phyloP scores from a whole-genome alignment of 2,329 filamentous ascomycete species.

The Colletotrichum orbiculare region DNA sequence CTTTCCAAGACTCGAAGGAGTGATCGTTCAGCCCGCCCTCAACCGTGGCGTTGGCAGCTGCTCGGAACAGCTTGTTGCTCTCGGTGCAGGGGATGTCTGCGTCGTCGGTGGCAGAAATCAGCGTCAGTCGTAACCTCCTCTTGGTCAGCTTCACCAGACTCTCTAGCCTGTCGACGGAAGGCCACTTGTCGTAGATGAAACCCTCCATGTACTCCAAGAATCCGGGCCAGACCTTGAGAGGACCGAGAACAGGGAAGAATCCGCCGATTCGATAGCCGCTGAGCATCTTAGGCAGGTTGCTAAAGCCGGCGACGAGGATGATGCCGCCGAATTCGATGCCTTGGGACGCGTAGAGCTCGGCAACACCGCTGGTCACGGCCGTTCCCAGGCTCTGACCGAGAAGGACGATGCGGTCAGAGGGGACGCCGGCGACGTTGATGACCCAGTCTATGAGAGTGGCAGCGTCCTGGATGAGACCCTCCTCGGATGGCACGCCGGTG shows the following conservation, averaged over 20 bases:
- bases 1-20: conserved; percentile 57
- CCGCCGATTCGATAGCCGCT: conserved; percentile 84
- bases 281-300: conserved; percentile 77
- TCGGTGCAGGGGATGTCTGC: conserved; percentile 82
- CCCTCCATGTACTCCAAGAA: conserved; percentile 70
- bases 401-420: conserved; percentile 79
- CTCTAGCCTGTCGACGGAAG: conserved; percentile 73
- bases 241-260: conserved; percentile 80
- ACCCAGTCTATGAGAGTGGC: conserved; percentile 79
- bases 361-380: conserved; percentile 80
- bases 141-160: conserved; percentile 64
- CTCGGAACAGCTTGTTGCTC: conserved; percentile 71
- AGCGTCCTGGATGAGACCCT: conserved; percentile 84
- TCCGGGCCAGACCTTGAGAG: conserved; percentile 74
- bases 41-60: conserved; percentile 65
- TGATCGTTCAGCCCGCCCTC: conserved; percentile 48
- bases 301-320: conserved; percentile 84
- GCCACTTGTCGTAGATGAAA: conserved; percentile 84
- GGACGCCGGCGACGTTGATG: conserved; percentile 70
- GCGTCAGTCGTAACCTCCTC: conserved; percentile 69
- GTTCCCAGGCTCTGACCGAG: conserved; percentile 91
- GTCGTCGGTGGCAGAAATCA: conserved; percentile 87
- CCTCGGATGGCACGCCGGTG: conserved; percentile 82
- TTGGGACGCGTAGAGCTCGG: conserved; percentile 72
- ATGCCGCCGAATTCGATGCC: conserved; percentile 81